phyloP scores from a whole-genome alignment of 495 filamentous ascomycete species.

The Penicillium bialowiezense region DNA sequence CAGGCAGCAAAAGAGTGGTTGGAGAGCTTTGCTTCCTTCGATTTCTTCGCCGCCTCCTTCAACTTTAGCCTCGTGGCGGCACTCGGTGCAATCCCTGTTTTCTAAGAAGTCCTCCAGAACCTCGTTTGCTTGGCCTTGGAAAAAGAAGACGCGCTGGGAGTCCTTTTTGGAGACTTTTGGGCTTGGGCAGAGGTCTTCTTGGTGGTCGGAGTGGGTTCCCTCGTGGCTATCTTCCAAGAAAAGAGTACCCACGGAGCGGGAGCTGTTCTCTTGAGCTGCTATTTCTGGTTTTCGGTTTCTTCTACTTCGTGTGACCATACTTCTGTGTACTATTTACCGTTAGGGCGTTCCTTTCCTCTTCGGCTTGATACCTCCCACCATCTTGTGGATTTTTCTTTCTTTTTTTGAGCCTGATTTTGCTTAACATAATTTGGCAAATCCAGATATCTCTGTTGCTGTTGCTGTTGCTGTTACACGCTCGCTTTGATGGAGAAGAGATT shows the following conservation, averaged over 20 bases:
- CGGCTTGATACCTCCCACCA: background rate
- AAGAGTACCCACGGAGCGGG: conserved; percentile 8
- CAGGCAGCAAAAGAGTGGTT: conserved; percentile 16
- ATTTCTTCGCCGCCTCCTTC: conserved; percentile 1
- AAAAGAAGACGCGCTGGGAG: conserved; percentile 8
- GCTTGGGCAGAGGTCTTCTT: conserved; percentile 8
- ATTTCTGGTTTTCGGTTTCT: background rate
- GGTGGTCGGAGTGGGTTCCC: conserved; percentile 5
- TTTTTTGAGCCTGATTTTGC: no score
- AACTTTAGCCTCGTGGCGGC: conserved; percentile 10
- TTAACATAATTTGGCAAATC: no score
- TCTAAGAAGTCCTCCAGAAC: conserved; percentile 5
- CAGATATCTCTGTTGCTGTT: no score
- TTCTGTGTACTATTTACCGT: no score
- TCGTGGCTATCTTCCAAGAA: conserved; percentile 9
- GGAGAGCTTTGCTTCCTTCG: conserved; percentile 10
- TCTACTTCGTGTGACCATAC: no score
- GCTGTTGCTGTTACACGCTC: no score
- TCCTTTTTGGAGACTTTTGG: conserved; percentile 9
- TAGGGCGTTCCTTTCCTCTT: no score
- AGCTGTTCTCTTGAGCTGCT: conserved; percentile 25
- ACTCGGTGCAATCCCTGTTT: conserved; percentile 10
- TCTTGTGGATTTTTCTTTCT: background rate
- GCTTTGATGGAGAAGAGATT: no score
- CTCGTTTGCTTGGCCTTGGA: conserved; percentile 28